Conservation (phyloP, 352 stramenopile species). For the Globisporangium alternatum region DNA sequence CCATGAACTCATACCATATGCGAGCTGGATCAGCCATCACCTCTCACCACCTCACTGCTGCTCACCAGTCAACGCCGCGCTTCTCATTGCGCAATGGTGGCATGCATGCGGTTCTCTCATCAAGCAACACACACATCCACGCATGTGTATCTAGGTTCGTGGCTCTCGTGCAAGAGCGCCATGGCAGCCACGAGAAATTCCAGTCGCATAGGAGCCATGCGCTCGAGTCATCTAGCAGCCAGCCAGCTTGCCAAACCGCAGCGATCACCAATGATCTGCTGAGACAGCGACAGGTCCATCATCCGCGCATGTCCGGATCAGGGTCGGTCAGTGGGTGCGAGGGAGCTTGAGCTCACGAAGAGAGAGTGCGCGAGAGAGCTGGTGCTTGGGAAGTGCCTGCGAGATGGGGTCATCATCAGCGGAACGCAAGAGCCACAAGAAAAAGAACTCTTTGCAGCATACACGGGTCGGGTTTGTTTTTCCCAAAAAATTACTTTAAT, state of each 20-base stretch:
- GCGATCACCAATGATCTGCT: not conserved
- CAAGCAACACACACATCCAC: no score
- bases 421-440: slow-evolving; percentile 10
- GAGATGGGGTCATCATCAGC: slow-evolving; percentile 11
- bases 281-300: not conserved
- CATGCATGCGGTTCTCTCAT: no score
- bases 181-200: not conserved
- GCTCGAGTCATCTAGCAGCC: no score
- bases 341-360: not conserved
- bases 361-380: not conserved
- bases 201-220: no score
- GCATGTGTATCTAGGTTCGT: no score
- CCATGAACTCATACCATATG: no score
- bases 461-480: slow-evolving; percentile 6
- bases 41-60: no score
- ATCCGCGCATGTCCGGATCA: not conserved
- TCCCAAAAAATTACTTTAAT: not conserved
- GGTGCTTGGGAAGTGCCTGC: slow-evolving; percentile 3
- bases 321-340: slow-evolving; percentile 2
- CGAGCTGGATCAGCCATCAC: no score
- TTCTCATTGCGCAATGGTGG: no score
- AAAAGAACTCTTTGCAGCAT: slow-evolving; percentile 3
- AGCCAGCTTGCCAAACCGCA: not conserved
- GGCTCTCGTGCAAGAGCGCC: not conserved
- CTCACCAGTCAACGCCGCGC: no score